Conservation (phyloP, 208 protist genomes). For the Leishmania amazonensis region DNA sequence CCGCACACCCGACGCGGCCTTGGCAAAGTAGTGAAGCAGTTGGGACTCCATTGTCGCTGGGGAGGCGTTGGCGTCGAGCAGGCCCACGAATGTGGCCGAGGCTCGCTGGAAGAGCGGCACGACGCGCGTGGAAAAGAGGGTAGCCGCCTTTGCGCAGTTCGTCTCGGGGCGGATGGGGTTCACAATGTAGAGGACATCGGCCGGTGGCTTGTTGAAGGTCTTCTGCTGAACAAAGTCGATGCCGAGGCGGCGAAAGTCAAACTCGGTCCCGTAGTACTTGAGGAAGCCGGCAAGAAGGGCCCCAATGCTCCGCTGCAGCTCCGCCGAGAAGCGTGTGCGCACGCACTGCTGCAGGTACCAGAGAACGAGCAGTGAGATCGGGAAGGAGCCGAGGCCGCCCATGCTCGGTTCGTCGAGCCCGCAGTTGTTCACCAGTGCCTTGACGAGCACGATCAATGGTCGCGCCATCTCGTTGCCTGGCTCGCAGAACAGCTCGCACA, state of each 20-base stretch:
- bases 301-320: slow-evolving; percentile 51
- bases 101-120: slow-evolving; percentile 58
- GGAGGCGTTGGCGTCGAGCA: slow-evolving; percentile 39
- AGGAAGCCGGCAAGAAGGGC: slow-evolving; percentile 73
- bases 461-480: slow-evolving; percentile 68
- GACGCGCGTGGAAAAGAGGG: slow-evolving; percentile 43
- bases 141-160: slow-evolving; percentile 75
- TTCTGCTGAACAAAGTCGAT: slow-evolving; percentile 70
- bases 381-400: slow-evolving; percentile 87
- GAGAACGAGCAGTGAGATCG: slow-evolving; percentile 77
- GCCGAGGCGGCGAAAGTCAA: slow-evolving; percentile 47
- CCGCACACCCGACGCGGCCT: slow-evolving; percentile 6
- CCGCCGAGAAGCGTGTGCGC: slow-evolving; percentile 28
- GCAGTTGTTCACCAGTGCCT: slow-evolving; percentile 60
- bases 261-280: slow-evolving; percentile 72
- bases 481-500: slow-evolving; percentile 67
- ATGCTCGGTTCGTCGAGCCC: slow-evolving; percentile 76
- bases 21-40: slow-evolving; percentile 21
- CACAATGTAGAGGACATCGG: slow-evolving; percentile 58
- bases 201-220: slow-evolving; percentile 52
- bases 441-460: slow-evolving; percentile 77
- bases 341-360: slow-evolving; percentile 74
- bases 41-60: slow-evolving; percentile 21
- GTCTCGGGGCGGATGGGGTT: slow-evolving; percentile 67
- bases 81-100: slow-evolving; percentile 26